Evolutionary conservation across 1,284 basidiomycete species (phyloP).

Genomic region (Cyathus olla): DNA sequence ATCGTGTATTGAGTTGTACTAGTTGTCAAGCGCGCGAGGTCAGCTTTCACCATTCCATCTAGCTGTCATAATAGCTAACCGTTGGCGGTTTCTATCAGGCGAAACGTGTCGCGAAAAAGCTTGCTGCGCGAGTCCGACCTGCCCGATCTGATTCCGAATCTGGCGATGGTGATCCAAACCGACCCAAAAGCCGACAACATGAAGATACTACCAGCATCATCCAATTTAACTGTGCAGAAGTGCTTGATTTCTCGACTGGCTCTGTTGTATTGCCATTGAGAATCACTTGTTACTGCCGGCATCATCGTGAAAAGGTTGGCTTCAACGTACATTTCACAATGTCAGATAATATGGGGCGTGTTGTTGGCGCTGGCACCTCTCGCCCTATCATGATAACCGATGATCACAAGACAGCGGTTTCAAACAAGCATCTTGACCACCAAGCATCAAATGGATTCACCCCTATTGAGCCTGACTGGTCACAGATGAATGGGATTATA

Average conservation of each 20-base stretch:
- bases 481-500: constrained; percentile 35
- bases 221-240: constrained; percentile 95
- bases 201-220: constrained; percentile 89
- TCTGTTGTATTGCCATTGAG: constrained; percentile 92
- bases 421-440: constrained; percentile 28
- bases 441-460: constrained; percentile 38
- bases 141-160: constrained; percentile 83
- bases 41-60: constrained; percentile 22
- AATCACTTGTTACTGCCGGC: constrained; percentile 99
- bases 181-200: constrained; percentile 57
- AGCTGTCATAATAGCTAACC: no score
- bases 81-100: constrained; percentile 56
- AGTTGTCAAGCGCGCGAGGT: constrained; percentile 90
- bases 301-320: constrained; percentile 97
- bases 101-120: constrained; percentile 89
- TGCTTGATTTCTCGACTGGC: constrained; percentile 91
- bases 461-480: constrained; percentile 58
- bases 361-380: constrained; percentile 88
- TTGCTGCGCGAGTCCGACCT: constrained; percentile 83
- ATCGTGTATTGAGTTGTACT: constrained; percentile 84
- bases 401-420: constrained; percentile 88
- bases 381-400: constrained; percentile 99
- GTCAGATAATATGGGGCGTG: constrained; percentile 83
- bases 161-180: constrained; percentile 59
- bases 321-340: constrained; percentile 95